Evolutionary conservation across 768 basidiomycete genomes (phyloP).

Genomic region (Leccinum rimulosum): DNA sequence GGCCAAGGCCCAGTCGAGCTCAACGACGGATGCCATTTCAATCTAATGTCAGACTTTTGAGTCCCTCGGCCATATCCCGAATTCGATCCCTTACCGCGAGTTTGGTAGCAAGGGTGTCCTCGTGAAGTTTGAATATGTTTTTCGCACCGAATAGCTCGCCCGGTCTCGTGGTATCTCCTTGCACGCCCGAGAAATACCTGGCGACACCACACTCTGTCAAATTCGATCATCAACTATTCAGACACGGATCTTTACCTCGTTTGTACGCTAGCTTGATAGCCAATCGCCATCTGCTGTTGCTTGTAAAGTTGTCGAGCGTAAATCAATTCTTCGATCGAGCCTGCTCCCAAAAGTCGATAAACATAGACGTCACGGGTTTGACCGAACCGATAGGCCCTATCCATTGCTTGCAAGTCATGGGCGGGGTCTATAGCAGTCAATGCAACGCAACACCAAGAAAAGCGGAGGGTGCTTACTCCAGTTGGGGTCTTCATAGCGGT

Average conservation of each 20-base stretch:
- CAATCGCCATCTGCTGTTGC: slow-evolving; percentile 92
- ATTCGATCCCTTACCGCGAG: slow-evolving; percentile 48
- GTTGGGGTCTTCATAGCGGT: slow-evolving; percentile 64
- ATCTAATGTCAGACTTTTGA: slow-evolving; percentile 48
- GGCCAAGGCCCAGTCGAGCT: slow-evolving; percentile 79
- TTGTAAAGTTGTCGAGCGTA: slow-evolving; percentile 91
- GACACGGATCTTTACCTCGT: slow-evolving; percentile 52
- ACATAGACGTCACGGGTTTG: slow-evolving; percentile 85
- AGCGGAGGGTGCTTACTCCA: slow-evolving; percentile 72
- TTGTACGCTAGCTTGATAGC: slow-evolving; percentile 79
- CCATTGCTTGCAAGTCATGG: slow-evolving; percentile 92
- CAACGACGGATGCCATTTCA: slow-evolving; percentile 67
- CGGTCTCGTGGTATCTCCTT: slow-evolving; percentile 68
- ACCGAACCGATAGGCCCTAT: slow-evolving; percentile 81
- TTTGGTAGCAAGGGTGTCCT: slow-evolving; percentile 68
- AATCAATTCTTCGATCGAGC: slow-evolving; percentile 84
- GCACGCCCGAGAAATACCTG: slow-evolving; percentile 81
- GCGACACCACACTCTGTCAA: background rate
- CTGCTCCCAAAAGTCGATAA: slow-evolving; percentile 80
- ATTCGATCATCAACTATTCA: background rate
- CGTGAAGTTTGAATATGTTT: slow-evolving; percentile 82
- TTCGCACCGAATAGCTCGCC: slow-evolving; percentile 85
- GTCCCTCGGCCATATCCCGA: background rate
- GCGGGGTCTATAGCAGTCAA: slow-evolving; percentile 72
- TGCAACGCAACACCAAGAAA: background rate